phyloP scores from a whole-genome alignment of 1,284 basidiomycete genomes.

The Takashimella koratensis region DNA sequence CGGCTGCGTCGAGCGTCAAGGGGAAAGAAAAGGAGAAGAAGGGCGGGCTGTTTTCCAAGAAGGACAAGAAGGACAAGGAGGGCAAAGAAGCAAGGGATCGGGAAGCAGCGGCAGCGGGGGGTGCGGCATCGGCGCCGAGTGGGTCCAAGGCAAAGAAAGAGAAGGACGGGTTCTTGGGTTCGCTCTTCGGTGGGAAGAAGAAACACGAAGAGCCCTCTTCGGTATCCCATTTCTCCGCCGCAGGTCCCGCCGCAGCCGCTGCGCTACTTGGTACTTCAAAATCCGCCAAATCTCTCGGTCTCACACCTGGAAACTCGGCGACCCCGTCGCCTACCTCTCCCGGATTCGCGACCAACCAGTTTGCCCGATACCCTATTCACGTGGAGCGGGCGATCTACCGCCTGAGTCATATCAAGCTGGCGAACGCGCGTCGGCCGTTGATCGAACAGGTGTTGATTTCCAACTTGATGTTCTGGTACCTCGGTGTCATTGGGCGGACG shows the following conservation, averaged over 20 bases:
- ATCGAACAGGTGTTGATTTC: conserved; percentile 99
- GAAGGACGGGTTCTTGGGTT: conserved; percentile 79
- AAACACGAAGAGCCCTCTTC: conserved; percentile 61
- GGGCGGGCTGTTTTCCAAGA: conserved; percentile 55
- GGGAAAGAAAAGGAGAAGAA: conserved; percentile 70
- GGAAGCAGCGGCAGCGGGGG: conserved; percentile 27
- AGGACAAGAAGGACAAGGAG: conserved; percentile 70
- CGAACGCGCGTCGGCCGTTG: conserved; percentile 89
- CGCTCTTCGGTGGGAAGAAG: conserved; percentile 80
- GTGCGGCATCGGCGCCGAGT: conserved; percentile 21
- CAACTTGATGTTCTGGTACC: conserved; percentile 99
- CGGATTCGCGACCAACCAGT: conserved; percentile 52
- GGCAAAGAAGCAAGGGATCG: conserved; percentile 67
- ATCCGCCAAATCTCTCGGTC: conserved; percentile 59
- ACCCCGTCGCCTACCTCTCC: conserved; percentile 54
- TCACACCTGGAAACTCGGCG: conserved; percentile 29
- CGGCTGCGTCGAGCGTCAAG: conserved; percentile 24
- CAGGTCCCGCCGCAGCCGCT: conserved; percentile 73
- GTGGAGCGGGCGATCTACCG: conserved; percentile 97
- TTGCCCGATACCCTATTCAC: conserved; percentile 90
- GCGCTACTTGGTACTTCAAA: conserved; percentile 77
- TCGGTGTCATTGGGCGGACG: conserved; percentile 87
- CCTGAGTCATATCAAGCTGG: conserved; percentile 95
- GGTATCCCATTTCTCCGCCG: conserved; percentile 52
- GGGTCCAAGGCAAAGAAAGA: conserved; percentile 56